Conservation (phyloP, 164 flowering plant species). For the Tinospora cordifolia region DNA sequence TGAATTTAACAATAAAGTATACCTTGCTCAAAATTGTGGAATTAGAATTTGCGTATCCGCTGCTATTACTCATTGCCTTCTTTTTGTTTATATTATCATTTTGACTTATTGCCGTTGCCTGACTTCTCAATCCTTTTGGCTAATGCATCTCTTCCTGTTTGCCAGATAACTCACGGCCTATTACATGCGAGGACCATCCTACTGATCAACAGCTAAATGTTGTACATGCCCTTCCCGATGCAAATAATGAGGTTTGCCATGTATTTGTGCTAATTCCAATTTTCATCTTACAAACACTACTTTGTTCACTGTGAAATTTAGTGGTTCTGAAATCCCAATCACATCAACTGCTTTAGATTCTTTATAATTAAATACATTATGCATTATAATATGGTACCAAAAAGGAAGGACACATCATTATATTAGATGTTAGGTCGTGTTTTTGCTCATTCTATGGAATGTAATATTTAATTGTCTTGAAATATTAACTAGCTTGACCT, state of each 20-base stretch:
- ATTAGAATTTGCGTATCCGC: neutral
- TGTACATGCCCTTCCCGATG: conserved; percentile 11
- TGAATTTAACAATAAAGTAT: neutral
- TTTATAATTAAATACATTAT: no score
- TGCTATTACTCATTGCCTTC: neutral
- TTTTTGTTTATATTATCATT: neutral
- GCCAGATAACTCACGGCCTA: conserved; percentile 25
- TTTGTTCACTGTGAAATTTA: no score
- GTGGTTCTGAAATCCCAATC: no score
- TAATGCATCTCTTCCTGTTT: neutral
- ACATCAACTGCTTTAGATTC: no score
- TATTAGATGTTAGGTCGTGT: neutral
- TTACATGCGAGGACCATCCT: conserved; percentile 12
- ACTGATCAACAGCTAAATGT: conserved; percentile 12
- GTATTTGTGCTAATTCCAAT: neutral
- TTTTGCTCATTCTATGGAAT: neutral
- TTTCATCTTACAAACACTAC: neutral
- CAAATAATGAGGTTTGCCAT: conserved; percentile 21
- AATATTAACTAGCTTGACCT: no score
- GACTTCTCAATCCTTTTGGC: neutral
- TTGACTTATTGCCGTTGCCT: neutral
- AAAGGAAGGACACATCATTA: neutral
- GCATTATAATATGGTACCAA: no score
- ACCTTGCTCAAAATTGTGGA: neutral
- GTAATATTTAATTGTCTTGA: no score